A percentile compares a stretch with the other conserved stretches of the same genome.
Conservation (phyloP, 2,329 filamentous ascomycete species). For the Pseudocercospora cruenta region DNA sequence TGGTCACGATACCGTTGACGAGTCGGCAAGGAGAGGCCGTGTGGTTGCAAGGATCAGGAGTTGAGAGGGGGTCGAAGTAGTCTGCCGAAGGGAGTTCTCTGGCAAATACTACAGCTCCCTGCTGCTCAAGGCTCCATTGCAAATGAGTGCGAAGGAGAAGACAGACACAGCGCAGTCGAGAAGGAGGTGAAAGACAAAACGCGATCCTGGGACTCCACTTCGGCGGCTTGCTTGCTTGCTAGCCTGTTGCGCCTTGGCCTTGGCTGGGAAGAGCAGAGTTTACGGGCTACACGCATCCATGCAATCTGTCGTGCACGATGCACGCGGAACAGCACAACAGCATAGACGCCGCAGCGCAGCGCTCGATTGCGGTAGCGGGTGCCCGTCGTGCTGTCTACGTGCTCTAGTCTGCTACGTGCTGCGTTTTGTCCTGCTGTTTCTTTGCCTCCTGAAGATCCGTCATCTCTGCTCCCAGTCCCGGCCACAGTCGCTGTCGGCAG, state of each 20-base stretch:
- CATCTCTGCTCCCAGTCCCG: background rate
- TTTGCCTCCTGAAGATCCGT: slow-evolving; percentile 15
- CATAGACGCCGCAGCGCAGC: background rate
- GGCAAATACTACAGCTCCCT: slow-evolving; percentile 27
- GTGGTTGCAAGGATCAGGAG: slow-evolving; percentile 26
- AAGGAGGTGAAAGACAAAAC: slow-evolving; percentile 15
- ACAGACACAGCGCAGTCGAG: slow-evolving; percentile 12
- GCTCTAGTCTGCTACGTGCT: background rate
- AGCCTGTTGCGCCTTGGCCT: slow-evolving; percentile 3
- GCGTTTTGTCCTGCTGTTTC: background rate
- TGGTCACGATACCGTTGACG: slow-evolving; percentile 30
- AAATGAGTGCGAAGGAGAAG: slow-evolving; percentile 17
- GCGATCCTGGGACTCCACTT: background rate
- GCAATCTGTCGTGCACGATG: slow-evolving; percentile 14
- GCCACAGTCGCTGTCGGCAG: background rate
- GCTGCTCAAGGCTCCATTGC: slow-evolving; percentile 30
- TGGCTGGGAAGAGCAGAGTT: background rate
- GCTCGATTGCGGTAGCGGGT: slow-evolving; percentile 2
- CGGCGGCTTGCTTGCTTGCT: background rate
- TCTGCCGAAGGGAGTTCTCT: slow-evolving; percentile 24
- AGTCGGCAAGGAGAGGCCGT: slow-evolving; percentile 26
- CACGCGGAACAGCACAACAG: slow-evolving; percentile 10
- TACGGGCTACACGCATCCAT: slow-evolving; percentile 7
- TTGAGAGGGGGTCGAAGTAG: slow-evolving; percentile 19
- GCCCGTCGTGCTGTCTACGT: background rate